These are phyloP conservation scores for Lenzites betulinus DNA, from an alignment of 768 basidiomycete species.

Conservation along the genomic window DNA sequence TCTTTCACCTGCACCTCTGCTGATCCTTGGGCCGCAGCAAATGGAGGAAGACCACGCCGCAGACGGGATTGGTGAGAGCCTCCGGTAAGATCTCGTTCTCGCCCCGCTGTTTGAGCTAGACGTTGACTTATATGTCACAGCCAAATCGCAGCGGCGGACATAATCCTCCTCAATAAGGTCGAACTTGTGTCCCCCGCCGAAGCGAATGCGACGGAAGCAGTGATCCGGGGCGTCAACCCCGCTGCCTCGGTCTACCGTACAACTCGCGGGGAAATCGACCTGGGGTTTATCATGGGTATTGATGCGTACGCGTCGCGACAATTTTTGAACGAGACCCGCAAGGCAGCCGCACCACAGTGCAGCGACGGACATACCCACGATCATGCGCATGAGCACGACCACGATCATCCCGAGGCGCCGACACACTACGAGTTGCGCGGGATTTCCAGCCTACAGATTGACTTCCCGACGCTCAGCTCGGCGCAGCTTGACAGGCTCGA, in stretches of 20 bases:
- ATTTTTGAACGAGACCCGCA: conserved; percentile 19
- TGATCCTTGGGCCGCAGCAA: conserved; percentile 54
- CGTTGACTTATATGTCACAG: conserved; percentile 40
- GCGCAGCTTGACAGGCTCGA: conserved; percentile 59
- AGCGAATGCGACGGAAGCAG: conserved; percentile 51
- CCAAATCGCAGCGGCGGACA: conserved; percentile 92
- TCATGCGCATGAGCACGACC: conserved; percentile 37
- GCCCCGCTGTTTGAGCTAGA: too few relatives aligned
- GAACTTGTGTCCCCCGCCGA: conserved; percentile 63
- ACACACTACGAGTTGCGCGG: conserved; percentile 73
- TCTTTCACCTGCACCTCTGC: neutral
- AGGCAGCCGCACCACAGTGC: neutral
- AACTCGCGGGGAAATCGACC: conserved; percentile 67
- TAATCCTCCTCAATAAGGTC: conserved; percentile 89
- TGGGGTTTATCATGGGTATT: conserved; percentile 76
- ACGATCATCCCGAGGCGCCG: conserved; percentile 34
- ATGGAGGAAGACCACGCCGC: conserved; percentile 74
- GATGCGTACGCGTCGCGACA: conserved; percentile 67
- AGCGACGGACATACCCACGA: conserved; percentile 35
- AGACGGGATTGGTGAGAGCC: conserved; percentile 73
- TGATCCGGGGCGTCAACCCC: conserved; percentile 79
- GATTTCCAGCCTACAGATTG: conserved; percentile 80
- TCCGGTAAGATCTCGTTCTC: conserved; percentile 54
- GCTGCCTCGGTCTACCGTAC: conserved; percentile 76
- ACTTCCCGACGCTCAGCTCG: conserved; percentile 58